Evolutionary conservation across 805 yeast species (phyloP).

Genomic region (Kodamaea leandrae): DNA sequence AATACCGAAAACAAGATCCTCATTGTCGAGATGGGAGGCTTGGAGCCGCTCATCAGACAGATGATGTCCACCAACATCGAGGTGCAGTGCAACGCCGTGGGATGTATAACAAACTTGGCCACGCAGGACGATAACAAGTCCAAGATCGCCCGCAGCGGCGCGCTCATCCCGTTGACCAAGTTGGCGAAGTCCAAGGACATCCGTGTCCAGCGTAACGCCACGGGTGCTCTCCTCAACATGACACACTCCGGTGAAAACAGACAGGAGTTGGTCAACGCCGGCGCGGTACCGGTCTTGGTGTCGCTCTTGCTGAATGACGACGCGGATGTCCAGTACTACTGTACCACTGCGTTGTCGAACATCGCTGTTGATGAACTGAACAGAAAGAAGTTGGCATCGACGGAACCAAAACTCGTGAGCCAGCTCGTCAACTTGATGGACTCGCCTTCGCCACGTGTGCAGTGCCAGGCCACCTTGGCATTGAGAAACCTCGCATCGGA

Average conservation of each 20-base stretch:
- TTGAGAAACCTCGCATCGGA: slow-evolving; percentile 94
- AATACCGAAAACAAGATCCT: slow-evolving; percentile 90
- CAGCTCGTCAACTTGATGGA: slow-evolving; percentile 91
- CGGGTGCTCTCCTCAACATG: slow-evolving; percentile 97
- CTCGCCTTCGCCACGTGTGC: slow-evolving; percentile 89
- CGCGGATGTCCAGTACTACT: slow-evolving; percentile 96
- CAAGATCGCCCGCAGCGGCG: slow-evolving; percentile 94
- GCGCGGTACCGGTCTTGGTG: slow-evolving; percentile 95
- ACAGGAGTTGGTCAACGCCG: slow-evolving; percentile 94
- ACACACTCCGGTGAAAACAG: slow-evolving; percentile 96
- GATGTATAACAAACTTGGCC: slow-evolving; percentile 96
- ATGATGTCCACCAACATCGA: slow-evolving; percentile 97
- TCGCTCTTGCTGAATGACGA: slow-evolving; percentile 81
- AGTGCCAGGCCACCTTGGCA: slow-evolving; percentile 97
- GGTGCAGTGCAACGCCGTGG: slow-evolving; percentile 98
- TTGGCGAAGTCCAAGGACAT: slow-evolving; percentile 91
- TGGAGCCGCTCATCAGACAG: slow-evolving; percentile 93
- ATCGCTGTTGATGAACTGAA: slow-evolving; percentile 95
- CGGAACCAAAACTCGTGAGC: slow-evolving; percentile 88
- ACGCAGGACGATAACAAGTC: slow-evolving; percentile 97
- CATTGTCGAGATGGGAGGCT: slow-evolving; percentile 97
- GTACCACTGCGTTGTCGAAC: slow-evolving; percentile 95
- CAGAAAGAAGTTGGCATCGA: slow-evolving; percentile 81
- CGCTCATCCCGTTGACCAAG: slow-evolving; percentile 89
- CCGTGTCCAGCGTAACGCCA: slow-evolving; percentile 96